A percentile compares a stretch with the other conserved stretches of the same genome.
These are phyloP conservation scores for Vaccinium darrowii DNA, from an alignment of 148 eudicot genomes.

Conservation along the genomic window DNA sequence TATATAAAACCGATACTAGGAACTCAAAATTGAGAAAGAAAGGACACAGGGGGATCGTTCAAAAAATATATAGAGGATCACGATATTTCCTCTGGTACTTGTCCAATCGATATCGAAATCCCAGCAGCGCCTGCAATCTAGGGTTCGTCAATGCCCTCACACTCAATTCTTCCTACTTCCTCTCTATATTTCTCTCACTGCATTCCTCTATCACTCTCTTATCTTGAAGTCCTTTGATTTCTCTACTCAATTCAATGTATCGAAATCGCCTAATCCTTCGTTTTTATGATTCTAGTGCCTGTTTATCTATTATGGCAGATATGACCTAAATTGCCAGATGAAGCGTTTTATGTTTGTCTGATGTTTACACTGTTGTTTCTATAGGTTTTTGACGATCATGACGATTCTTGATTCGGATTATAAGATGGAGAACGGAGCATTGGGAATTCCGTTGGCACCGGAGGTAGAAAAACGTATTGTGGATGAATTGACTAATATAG, in stretches of 20 bases:
- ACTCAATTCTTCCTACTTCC: neutral
- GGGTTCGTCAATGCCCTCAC: neutral
- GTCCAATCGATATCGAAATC: neutral
- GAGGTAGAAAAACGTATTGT: constrained; percentile 58
- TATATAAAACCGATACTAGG: neutral
- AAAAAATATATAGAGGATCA: too few relatives aligned
- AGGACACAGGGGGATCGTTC: neutral
- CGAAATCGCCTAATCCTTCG: neutral
- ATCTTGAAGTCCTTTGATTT: neutral
- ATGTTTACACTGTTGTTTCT: neutral
- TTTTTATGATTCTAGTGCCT: neutral
- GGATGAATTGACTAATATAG: constrained; percentile 43
- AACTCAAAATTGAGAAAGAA: neutral
- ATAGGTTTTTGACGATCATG: constrained; percentile 33
- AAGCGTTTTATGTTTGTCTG: neutral
- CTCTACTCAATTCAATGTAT: neutral
- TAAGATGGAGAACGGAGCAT: constrained; percentile 48
- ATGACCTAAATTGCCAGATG: constrained; percentile 1
- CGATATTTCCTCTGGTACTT: neutral
- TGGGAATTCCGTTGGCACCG: constrained; percentile 51
- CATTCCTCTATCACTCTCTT: neutral
- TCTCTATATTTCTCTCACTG: neutral
- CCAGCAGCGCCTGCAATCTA: neutral
- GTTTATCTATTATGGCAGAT: neutral
- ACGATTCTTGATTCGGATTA: constrained; percentile 46